Conservation (phyloP, 805 yeast species). For the Grigorovia jiainica region DNA sequence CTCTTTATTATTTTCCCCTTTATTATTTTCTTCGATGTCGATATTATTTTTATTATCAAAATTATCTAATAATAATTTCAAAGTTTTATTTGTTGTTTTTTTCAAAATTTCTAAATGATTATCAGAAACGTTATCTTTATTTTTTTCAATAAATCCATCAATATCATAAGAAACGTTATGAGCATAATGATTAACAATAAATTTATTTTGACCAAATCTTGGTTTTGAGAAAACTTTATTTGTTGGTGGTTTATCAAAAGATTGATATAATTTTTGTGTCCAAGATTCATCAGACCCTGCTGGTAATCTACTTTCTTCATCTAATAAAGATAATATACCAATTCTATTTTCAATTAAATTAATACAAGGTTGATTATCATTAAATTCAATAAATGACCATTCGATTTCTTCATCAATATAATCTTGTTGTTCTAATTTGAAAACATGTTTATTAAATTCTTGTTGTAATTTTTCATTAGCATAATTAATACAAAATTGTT, state of each 20-base stretch:
- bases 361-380: slow-evolving; percentile 96
- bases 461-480: slow-evolving; percentile 97
- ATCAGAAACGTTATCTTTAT: slow-evolving; percentile 94
- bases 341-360: slow-evolving; percentile 80
- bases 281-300: slow-evolving; percentile 89
- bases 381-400: slow-evolving; percentile 94
- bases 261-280: slow-evolving; percentile 82
- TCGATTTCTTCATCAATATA: slow-evolving; percentile 86
- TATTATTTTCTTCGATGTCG: slow-evolving; percentile 19
- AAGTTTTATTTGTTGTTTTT: slow-evolving; percentile 54
- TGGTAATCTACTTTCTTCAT: slow-evolving; percentile 92
- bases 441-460: slow-evolving; percentile 94
- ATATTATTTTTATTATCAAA: slow-evolving; percentile 45
- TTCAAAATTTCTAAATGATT: slow-evolving; percentile 83
- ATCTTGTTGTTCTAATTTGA: slow-evolving; percentile 94
- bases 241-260: slow-evolving; percentile 70
- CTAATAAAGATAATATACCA: slow-evolving; percentile 80
- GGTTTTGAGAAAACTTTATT: slow-evolving; percentile 82
- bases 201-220: slow-evolving; percentile 85
- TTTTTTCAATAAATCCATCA: slow-evolving; percentile 93
- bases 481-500: slow-evolving; percentile 94
- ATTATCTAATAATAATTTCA: slow-evolving; percentile 54
- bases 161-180: slow-evolving; percentile 86
- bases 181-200: slow-evolving; percentile 89
- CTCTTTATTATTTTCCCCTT: slow-evolving; percentile 30